A percentile compares a stretch with the other conserved stretches of the same genome.
These are phyloP conservation scores for Cladophialophora yegresii DNA, from an alignment of 2,329 filamentous ascomycete genomes.

Conservation along the genomic window DNA sequence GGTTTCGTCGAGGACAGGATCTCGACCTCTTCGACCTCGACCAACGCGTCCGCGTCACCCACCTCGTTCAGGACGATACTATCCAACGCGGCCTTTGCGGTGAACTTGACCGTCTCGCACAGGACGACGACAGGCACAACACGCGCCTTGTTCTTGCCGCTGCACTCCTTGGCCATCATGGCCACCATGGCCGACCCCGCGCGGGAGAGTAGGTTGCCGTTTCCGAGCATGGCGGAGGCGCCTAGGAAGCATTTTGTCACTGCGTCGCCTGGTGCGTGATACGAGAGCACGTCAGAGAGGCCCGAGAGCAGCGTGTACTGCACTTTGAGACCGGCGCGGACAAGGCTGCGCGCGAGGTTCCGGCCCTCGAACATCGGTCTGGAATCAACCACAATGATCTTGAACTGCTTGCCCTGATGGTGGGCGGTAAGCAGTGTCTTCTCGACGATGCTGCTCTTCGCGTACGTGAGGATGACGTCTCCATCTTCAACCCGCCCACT, in stretches of 20 bases:
- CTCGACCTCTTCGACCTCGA: slow-evolving; percentile 35
- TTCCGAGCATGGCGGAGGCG: slow-evolving; percentile 92
- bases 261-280: slow-evolving; percentile 44
- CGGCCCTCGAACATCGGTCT: slow-evolving; percentile 70
- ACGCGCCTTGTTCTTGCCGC: slow-evolving; percentile 46
- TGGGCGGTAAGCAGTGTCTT: slow-evolving; percentile 73
- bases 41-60: slow-evolving; percentile 69
- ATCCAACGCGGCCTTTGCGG: slow-evolving; percentile 83
- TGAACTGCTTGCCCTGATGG: slow-evolving; percentile 69
- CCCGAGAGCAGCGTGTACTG: slow-evolving; percentile 81
- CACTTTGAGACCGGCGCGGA: slow-evolving; percentile 70
- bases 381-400: slow-evolving; percentile 80
- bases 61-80: slow-evolving; percentile 95
- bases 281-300: slow-evolving; percentile 68
- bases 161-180: slow-evolving; percentile 70
- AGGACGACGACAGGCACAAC: slow-evolving; percentile 83
- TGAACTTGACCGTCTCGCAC: slow-evolving; percentile 94
- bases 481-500: slow-evolving; percentile 73
- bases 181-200: slow-evolving; percentile 86
- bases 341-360: slow-evolving; percentile 70
- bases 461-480: slow-evolving; percentile 83
- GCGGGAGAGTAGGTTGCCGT: slow-evolving; percentile 84
- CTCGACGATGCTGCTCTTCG: slow-evolving; percentile 82
- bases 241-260: slow-evolving; percentile 78
- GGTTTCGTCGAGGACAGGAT: slow-evolving; percentile 32